phyloP scores from a whole-genome alignment of 176 grass and related monocot genomes.

The Poa annua region DNA sequence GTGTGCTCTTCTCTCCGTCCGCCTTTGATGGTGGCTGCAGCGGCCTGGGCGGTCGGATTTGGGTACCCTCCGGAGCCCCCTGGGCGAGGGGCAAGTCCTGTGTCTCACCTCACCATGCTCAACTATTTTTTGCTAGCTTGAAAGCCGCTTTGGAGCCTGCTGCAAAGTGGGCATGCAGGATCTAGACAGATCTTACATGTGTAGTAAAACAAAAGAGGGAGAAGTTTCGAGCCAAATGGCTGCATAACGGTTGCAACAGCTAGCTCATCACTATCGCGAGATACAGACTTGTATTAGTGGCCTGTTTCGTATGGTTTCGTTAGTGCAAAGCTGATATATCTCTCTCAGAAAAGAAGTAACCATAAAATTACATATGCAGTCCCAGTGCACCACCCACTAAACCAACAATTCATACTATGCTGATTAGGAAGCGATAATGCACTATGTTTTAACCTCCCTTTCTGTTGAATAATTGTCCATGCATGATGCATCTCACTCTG shows the following conservation, averaged over 20 bases:
- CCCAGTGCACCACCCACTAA: slow-evolving; percentile 56
- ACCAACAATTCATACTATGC: slow-evolving; percentile 50
- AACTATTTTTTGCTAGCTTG: too few relatives aligned
- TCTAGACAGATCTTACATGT: slow-evolving; percentile 31
- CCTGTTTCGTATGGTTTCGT: neutral
- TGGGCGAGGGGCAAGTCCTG: too few relatives aligned
- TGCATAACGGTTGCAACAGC: slow-evolving; percentile 38
- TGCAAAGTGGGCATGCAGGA: slow-evolving; percentile 41
- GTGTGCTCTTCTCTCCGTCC: too few relatives aligned
- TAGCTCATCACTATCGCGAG: neutral
- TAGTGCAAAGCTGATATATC: slow-evolving; percentile 9
- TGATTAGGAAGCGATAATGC: slow-evolving; percentile 51
- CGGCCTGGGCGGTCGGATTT: too few relatives aligned
- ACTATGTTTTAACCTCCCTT: neutral
- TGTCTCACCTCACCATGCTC: too few relatives aligned
- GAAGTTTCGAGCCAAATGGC: slow-evolving; percentile 9
- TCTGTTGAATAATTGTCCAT: neutral
- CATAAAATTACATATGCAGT: slow-evolving; percentile 8
- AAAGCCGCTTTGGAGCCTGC: slow-evolving; percentile 21
- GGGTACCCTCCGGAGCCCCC: too few relatives aligned
- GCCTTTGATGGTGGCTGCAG: too few relatives aligned
- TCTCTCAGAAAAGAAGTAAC: neutral
- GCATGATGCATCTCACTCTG: too few relatives aligned
- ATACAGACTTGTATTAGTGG: neutral
- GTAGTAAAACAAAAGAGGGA: slow-evolving; percentile 33